Evolutionary conservation across 768 basidiomycete genomes (phyloP).

Genomic region (Russula earlei): DNA sequence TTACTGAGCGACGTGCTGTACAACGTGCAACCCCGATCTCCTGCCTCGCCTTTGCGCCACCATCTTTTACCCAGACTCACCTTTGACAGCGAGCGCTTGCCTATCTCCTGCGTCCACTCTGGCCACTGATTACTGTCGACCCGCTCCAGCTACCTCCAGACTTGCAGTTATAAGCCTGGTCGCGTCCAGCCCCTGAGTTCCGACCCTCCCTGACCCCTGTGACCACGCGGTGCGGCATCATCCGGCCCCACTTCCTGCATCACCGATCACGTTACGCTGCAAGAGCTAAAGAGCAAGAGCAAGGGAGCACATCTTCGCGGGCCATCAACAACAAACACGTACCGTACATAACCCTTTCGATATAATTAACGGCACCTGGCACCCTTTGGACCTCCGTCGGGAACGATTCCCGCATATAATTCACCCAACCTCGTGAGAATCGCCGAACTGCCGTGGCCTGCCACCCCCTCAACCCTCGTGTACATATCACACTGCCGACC

Average conservation of each 20-base stretch:
- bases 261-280: not conserved
- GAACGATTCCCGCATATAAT: not conserved
- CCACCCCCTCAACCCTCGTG: too few relatives aligned
- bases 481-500: too few relatives aligned
- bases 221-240: not conserved
- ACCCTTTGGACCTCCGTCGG: not conserved
- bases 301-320: too few relatives aligned
- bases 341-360: too few relatives aligned
- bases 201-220: too few relatives aligned
- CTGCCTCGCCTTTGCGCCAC: too few relatives aligned
- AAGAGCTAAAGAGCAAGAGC: too few relatives aligned
- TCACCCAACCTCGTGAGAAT: conserved; percentile 5
- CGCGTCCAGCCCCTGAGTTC: too few relatives aligned
- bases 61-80: too few relatives aligned
- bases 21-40: too few relatives aligned
- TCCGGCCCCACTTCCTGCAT: not conserved
- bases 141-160: not conserved
- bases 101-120: not conserved
- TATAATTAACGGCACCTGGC: not conserved
- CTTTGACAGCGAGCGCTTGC: not conserved
- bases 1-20: too few relatives aligned
- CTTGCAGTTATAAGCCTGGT: not conserved
- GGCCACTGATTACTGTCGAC: not conserved
- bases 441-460: not conserved
- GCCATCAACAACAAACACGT: too few relatives aligned